phyloP scores from a whole-genome alignment of 2,329 filamentous ascomycete species.

The Dendrostoma leiphaemia region DNA sequence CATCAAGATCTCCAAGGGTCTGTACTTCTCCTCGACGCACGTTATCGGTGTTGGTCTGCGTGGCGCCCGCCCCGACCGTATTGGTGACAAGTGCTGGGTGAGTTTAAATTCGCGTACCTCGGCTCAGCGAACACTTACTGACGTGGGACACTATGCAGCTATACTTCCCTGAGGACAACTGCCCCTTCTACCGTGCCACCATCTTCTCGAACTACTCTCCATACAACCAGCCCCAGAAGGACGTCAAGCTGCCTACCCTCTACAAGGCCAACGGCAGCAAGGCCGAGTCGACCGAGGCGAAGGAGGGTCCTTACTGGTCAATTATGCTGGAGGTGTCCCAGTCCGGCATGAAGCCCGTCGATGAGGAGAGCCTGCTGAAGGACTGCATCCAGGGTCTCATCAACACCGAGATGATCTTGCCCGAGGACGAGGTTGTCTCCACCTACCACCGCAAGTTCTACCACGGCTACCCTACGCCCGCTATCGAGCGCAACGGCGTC shows the following conservation, averaged over 20 bases:
- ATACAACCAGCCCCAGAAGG: conserved; percentile 87
- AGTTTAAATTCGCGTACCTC: conserved; percentile 25
- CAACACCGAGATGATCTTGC: conserved; percentile 95
- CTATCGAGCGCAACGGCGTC: conserved; percentile 91
- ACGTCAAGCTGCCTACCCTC: conserved; percentile 81
- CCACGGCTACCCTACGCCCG: conserved; percentile 95
- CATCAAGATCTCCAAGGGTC: conserved; percentile 76
- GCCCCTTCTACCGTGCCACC: conserved; percentile 98
- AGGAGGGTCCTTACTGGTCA: conserved; percentile 97
- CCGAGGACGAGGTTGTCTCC: conserved; percentile 91
- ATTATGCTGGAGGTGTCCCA: conserved; percentile 99
- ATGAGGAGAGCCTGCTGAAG: conserved; percentile 77
- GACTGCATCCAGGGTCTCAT: conserved; percentile 95
- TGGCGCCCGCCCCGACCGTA: conserved; percentile 86
- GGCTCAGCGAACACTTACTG: conserved; percentile 19
- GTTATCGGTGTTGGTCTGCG: conserved; percentile 95
- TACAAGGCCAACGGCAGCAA: conserved; percentile 85
- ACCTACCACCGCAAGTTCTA: conserved; percentile 98
- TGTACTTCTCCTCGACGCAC: conserved; percentile 97
- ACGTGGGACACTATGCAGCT: conserved; percentile 49
- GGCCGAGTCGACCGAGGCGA: conserved; percentile 66
- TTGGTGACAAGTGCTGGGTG: conserved; percentile 99
- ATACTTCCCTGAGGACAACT: conserved; percentile 99
- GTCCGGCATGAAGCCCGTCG: conserved; percentile 91
- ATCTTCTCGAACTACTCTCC: conserved; percentile 99